Base-by-base conservation (phyloP, 805 yeast genomes). In the Phaffomyces antillensis region DNA sequence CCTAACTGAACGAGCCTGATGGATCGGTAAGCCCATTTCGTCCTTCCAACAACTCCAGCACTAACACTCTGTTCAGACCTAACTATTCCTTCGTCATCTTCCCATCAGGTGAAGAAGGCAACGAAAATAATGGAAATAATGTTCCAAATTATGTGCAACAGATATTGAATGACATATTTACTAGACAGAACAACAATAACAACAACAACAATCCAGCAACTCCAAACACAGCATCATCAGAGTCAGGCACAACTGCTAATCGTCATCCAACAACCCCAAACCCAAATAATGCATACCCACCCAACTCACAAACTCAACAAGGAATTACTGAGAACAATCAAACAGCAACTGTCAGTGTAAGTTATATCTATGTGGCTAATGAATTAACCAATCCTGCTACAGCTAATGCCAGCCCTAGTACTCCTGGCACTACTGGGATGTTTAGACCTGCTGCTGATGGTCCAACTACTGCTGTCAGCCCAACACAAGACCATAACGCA, bases 21-120 rank as follows among this genome's bases (percentile, higher is more conserved):
- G 40, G 40, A 38, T 30, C 34, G 40, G 40, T 38, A 28, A 30
- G 40, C 30, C n/a, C 23, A 8, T 12, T 20, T 35, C 5, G 12
- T 9, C 10, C 16, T 12, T n/a, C 3, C 18, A 10, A 12, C 25
- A 5, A 23, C 25, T 13, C 34, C 12, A 28, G 5, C 26, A 26
- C 36, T 43, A 41, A 16, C 28, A 5, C 9, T 8, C 12, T 17
- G 7, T 15, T 3, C 35, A 44, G 47, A 23, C 18, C 31, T 31
- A 32, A 37, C 37, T 31, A 43, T 34, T 36, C 52, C 10, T 47
- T 50, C 39, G 54, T 56, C 34, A 50, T 56, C 38, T 54, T 54
- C 47, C 53, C 52, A 20, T 41, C 52, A 25, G 36, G 36, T 18
- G 58, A 55, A 12, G 56, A 50, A 5, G 51, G 51, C 45, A 36